Evolutionary conservation across 306 rosid genomes (phyloP).

Genomic region (Macrotyloma uniflorum): DNA sequence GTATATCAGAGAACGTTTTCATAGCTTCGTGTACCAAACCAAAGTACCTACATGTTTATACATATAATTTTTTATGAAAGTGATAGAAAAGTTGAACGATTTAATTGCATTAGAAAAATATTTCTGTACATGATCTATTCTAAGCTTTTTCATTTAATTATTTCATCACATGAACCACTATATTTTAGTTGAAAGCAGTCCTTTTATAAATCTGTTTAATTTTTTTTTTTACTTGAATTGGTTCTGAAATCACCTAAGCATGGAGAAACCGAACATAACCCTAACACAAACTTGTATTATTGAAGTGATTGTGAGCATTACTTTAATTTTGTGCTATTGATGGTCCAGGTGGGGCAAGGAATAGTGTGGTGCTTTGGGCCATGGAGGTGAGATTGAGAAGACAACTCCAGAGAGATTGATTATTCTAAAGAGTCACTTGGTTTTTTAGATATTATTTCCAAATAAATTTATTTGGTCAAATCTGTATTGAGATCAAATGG

Average conservation of each 20-base stretch:
- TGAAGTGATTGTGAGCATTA: too few species aligned
- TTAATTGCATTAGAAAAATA: not conserved
- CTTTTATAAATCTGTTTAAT: not conserved
- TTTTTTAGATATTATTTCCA: constrained; percentile 68
- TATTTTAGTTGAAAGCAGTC: not conserved
- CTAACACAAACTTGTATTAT: too few species aligned
- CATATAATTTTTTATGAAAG: too few species aligned
- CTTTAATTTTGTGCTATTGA: too few species aligned
- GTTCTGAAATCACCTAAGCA: not conserved
- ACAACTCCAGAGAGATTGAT: constrained; percentile 66
- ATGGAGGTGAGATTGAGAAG: constrained; percentile 86
- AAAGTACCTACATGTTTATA: too few species aligned
- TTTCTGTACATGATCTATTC: not conserved
- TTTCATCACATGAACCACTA: not conserved
- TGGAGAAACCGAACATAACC: constrained; percentile 15
- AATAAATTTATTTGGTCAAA: constrained; percentile 1
- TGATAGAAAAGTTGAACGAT: too few species aligned
- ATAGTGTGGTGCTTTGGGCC: too few species aligned
- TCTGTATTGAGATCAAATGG: not conserved
- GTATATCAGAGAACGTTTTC: too few species aligned
- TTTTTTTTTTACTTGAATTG: not conserved
- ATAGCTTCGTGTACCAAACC: too few species aligned
- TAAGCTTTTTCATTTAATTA: not conserved
- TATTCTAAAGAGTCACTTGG: constrained; percentile 58
- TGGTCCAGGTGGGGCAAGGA: too few species aligned